A percentile compares a stretch with the other conserved stretches of the same genome.
Evolutionary conservation across 805 yeast genomes (phyloP).

Genomic region (Kuraishia cidri): DNA sequence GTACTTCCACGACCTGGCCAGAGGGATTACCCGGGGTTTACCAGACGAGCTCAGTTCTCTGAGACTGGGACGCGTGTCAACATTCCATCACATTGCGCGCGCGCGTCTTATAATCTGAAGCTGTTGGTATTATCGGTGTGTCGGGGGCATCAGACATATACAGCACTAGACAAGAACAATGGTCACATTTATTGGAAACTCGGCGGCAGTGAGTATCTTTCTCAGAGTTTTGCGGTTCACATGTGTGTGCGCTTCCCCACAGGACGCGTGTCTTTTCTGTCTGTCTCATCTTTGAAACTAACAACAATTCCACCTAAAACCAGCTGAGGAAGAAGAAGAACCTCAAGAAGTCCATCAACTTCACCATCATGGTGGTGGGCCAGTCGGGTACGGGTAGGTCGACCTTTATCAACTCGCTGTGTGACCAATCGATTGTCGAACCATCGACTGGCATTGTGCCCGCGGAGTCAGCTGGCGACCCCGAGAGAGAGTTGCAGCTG

Average conservation of each 20-base stretch:
- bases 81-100: too few species aligned
- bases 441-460: constrained; percentile 44
- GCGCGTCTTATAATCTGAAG: too few species aligned
- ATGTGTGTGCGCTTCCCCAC: constrained; percentile 15
- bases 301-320: not conserved
- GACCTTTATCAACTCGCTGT: constrained; percentile 84
- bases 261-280: constrained; percentile 8
- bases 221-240: constrained; percentile 15
- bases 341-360: constrained; percentile 75
- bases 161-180: too few species aligned
- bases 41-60: too few species aligned
- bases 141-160: too few species aligned
- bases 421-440: constrained; percentile 82
- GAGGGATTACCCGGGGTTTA: too few species aligned
- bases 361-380: constrained; percentile 82
- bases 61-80: too few species aligned
- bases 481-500: constrained; percentile 47
- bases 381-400: constrained; percentile 85
- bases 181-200: constrained; percentile 39
- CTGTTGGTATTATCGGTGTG: too few species aligned
- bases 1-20: too few species aligned
- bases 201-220: constrained; percentile 31
- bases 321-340: constrained; percentile 64
- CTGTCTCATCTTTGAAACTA: not conserved
- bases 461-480: constrained; percentile 22